A percentile compares a stretch with the other conserved stretches of the same genome.
Evolutionary conservation across 768 basidiomycete genomes (phyloP).

Genomic region (Fomitopsis serialis): DNA sequence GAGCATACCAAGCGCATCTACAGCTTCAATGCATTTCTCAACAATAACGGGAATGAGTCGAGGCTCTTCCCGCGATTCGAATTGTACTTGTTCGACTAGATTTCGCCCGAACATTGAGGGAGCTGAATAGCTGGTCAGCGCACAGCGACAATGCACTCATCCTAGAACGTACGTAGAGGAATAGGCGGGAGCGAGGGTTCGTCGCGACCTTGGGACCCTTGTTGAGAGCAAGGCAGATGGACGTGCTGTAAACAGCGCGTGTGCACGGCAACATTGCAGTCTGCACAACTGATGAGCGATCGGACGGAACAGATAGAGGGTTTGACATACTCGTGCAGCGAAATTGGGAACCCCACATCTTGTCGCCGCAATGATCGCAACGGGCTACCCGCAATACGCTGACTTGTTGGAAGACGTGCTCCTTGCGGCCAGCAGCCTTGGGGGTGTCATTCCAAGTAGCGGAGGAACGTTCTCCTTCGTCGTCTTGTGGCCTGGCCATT

Average conservation of each 20-base stretch:
- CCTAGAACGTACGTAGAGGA: slow-evolving; percentile 25
- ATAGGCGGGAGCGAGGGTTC: slow-evolving; percentile 18
- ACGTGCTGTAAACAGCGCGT: slow-evolving; percentile 76
- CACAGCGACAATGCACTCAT: neutral
- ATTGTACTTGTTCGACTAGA: slow-evolving; percentile 75
- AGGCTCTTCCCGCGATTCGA: slow-evolving; percentile 54
- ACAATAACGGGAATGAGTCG: slow-evolving; percentile 82
- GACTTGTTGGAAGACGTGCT: slow-evolving; percentile 87
- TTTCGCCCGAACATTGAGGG: slow-evolving; percentile 94
- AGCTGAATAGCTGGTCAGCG: slow-evolving; percentile 35
- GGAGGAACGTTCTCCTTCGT: slow-evolving; percentile 37
- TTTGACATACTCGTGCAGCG: slow-evolving; percentile 74
- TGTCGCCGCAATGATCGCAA: slow-evolving; percentile 95
- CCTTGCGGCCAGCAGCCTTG: slow-evolving; percentile 26
- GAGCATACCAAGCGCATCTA: slow-evolving; percentile 81
- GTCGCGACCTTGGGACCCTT: slow-evolving; percentile 29
- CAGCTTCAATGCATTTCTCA: slow-evolving; percentile 93
- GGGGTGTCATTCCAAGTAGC: slow-evolving; percentile 15
- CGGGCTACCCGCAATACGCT: slow-evolving; percentile 84
- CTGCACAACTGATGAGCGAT: slow-evolving; percentile 32
- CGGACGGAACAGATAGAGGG: neutral
- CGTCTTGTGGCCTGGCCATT: slow-evolving; percentile 59
- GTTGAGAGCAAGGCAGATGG: slow-evolving; percentile 59
- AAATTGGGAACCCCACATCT: slow-evolving; percentile 97
- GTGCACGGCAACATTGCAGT: slow-evolving; percentile 82